Percentiles rank a stretch among this genome's conserved stretches.
These are phyloP conservation scores for Podaxis carcinomalis DNA, from an alignment of 768 basidiomycete species.

Conservation along the genomic window DNA sequence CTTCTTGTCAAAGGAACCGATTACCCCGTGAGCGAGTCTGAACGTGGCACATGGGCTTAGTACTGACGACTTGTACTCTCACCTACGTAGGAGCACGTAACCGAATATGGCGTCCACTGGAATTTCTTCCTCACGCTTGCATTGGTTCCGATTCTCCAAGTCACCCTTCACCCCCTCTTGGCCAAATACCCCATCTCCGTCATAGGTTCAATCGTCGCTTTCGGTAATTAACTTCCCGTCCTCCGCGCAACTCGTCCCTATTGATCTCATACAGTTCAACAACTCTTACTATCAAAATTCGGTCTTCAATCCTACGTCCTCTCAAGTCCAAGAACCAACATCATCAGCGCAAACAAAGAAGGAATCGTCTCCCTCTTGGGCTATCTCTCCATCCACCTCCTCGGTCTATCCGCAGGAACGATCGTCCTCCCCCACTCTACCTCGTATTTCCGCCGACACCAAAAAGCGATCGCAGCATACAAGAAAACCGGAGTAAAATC, in stretches of 20 bases:
- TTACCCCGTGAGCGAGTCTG: slow-evolving; percentile 68
- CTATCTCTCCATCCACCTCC: slow-evolving; percentile 85
- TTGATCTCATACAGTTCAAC: slow-evolving; percentile 51
- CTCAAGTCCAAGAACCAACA: slow-evolving; percentile 38
- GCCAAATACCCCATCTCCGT: slow-evolving; percentile 48
- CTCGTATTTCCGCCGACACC: slow-evolving; percentile 60
- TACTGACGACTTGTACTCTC: background rate
- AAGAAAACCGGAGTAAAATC: slow-evolving; percentile 11
- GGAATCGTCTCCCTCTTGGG: slow-evolving; percentile 86
- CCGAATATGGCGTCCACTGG: slow-evolving; percentile 97
- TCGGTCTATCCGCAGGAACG: slow-evolving; percentile 82
- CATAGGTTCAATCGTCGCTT: slow-evolving; percentile 56
- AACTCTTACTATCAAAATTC: slow-evolving; percentile 51
- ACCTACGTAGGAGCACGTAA: slow-evolving; percentile 72
- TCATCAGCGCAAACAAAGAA: slow-evolving; percentile 87
- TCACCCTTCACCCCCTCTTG: slow-evolving; percentile 65
- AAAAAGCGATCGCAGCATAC: slow-evolving; percentile 24
- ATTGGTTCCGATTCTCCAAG: slow-evolving; percentile 68
- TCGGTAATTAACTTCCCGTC: slow-evolving; percentile 37
- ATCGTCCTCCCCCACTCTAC: slow-evolving; percentile 77
- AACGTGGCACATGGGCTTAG: background rate
- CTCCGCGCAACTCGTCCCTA: background rate
- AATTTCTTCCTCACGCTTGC: slow-evolving; percentile 97
- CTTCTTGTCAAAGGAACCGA: slow-evolving; percentile 89
- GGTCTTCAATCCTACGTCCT: slow-evolving; percentile 63